Evolutionary conservation across 2,329 filamentous ascomycete species (phyloP).

Genomic region (Aureobasidium subglaciale): DNA sequence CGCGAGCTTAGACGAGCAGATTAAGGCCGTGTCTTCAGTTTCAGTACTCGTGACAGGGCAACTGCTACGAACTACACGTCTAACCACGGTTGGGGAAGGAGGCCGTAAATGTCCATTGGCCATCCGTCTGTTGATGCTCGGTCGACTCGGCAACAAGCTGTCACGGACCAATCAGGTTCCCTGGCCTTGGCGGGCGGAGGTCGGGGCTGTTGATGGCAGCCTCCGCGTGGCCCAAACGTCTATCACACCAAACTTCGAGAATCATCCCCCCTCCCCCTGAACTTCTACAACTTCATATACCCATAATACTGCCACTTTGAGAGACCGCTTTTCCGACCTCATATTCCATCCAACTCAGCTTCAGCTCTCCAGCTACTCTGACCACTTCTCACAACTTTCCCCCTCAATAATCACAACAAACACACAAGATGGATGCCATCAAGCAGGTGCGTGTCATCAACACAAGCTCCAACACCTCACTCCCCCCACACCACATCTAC

Average conservation of each 20-base stretch:
- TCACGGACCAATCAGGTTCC: background rate
- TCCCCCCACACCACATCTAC: background rate
- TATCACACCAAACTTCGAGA: constrained; percentile 14
- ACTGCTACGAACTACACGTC: constrained; percentile 1
- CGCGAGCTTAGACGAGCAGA: background rate
- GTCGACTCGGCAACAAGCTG: constrained; percentile 10
- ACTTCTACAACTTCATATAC: constrained; percentile 3
- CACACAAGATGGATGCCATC: constrained; percentile 34
- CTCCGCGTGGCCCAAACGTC: constrained; percentile 13
- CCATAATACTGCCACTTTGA: constrained; percentile 1
- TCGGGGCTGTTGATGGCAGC: constrained; percentile 1
- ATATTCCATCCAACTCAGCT: background rate
- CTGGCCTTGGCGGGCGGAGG: constrained; percentile 2
- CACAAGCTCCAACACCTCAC: constrained; percentile 22
- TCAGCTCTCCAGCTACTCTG: background rate
- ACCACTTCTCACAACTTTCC: background rate
- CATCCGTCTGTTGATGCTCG: background rate
- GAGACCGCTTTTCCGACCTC: background rate
- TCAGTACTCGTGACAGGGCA: background rate
- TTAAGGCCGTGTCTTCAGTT: background rate
- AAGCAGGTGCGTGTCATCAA: constrained; percentile 31
- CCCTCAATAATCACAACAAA: constrained; percentile 4
- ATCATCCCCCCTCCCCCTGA: constrained; percentile 6
- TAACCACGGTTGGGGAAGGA: constrained; percentile 1
- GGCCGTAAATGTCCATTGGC: background rate